These are phyloP conservation scores for Naganishia antarctica DNA, from an alignment of 768 basidiomycete genomes.

Conservation along the genomic window DNA sequence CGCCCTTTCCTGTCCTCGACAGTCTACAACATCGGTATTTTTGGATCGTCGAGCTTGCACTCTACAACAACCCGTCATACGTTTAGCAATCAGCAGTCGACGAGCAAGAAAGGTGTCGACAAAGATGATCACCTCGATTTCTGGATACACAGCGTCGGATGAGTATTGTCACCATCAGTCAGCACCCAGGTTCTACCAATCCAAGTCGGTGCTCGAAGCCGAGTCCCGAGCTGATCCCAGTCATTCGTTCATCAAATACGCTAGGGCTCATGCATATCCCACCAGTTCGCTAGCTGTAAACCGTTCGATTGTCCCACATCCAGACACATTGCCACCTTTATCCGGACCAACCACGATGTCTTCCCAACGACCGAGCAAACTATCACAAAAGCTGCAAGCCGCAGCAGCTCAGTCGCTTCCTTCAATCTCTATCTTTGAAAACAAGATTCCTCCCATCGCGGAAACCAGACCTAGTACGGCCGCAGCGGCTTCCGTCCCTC, in stretches of 20 bases:
- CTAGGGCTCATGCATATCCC: background rate
- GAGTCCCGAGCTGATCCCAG: background rate
- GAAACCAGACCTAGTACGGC: background rate
- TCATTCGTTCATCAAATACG: background rate
- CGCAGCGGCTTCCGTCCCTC: background rate
- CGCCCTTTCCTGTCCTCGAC: no score
- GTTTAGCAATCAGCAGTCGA: background rate
- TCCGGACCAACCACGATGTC: background rate
- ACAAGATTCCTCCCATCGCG: background rate
- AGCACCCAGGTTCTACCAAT: background rate
- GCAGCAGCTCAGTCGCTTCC: constrained; percentile 5
- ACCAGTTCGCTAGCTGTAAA: background rate
- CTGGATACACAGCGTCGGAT: background rate
- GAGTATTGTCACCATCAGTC: no score
- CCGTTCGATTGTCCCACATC: background rate
- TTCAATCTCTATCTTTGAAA: background rate
- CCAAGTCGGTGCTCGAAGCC: background rate
- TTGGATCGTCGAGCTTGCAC: background rate
- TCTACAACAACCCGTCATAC: background rate
- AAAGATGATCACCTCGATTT: background rate
- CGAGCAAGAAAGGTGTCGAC: background rate
- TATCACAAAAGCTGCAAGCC: background rate
- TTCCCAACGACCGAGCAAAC: background rate
- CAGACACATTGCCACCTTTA: background rate
- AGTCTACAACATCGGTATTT: no score